Conservation (phyloP, 1,139 yeast genomes). For the Debaryomycetaceae sp. region DNA sequence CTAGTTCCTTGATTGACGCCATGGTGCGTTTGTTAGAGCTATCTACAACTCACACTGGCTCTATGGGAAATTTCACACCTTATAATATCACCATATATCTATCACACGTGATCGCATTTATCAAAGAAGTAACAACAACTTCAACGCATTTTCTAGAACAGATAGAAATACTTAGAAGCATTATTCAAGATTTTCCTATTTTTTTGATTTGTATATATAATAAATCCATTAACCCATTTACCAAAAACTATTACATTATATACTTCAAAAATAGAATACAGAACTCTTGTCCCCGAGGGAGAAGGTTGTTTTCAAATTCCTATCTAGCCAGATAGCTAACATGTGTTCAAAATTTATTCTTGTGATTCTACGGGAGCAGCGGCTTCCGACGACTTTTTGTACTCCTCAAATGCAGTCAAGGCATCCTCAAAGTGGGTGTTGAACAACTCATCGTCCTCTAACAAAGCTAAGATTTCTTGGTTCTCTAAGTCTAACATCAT, state of each 20-base stretch:
- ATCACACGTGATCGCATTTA: neutral
- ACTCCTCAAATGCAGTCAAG: slow-evolving; percentile 85
- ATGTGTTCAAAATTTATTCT: slow-evolving; percentile 13
- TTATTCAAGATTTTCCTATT: slow-evolving; percentile 16
- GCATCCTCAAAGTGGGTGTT: slow-evolving; percentile 95
- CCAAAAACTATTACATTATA: slow-evolving; percentile 25
- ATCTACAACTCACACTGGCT: neutral
- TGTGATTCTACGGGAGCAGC: slow-evolving; percentile 18
- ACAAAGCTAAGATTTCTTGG: slow-evolving; percentile 82
- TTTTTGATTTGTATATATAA: slow-evolving; percentile 21
- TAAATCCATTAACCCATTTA: slow-evolving; percentile 32
- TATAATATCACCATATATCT: neutral
- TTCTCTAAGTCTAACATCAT: slow-evolving; percentile 97
- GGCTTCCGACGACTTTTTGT: slow-evolving; percentile 52
- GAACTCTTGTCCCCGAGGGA: neutral
- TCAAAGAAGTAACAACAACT: neutral
- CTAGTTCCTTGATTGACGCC: slow-evolving; percentile 5
- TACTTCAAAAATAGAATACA: slow-evolving; percentile 20
- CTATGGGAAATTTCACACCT: neutral
- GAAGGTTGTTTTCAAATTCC: neutral
- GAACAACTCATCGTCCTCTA: slow-evolving; percentile 87
- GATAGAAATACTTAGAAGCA: slow-evolving; percentile 1
- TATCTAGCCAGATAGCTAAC: neutral
- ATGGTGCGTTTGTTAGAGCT: neutral
- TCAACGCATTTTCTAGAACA: neutral